Base-by-base conservation (phyloP, 306 rosid genomes). In the Fagus crenata region DNA sequence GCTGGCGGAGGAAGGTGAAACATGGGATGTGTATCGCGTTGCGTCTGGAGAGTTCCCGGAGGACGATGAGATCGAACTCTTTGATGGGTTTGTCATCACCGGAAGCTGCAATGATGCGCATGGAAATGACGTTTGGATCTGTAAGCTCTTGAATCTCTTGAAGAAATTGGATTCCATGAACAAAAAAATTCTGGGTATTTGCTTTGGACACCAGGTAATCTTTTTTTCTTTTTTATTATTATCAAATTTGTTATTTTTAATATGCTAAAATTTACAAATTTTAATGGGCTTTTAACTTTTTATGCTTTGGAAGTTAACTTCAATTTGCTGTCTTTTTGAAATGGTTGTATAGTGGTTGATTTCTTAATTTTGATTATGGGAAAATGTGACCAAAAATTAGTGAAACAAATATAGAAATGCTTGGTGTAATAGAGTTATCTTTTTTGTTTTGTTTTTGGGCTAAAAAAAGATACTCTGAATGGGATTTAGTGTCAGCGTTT, bases 101-200 rank as follows among this genome's bases (percentile, higher is more conserved):
- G 98, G 98, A 0, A 94, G 98, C 60, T 89, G 96, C 75, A 84
- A 87, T 56, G 98, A 94, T 32, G 98, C 98, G 1, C 89, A 94
- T 43, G 88, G 93, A 1, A 87, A 88, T 64, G 88, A 94, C 11
- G 82, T 87, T 40, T 94, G 98, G 98, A 90, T 94, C 85, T 90
- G 72, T 70, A 22, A 77, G 28, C 95, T 94, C 1, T 17, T 94
- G 13, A 2, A 22, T 12, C 75, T 94, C 28, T 60, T 94, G 13
- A 84, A 70, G 68, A 89, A 36, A 17, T 18, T 94, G n/a, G 75
- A 88, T 46, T 69, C 90, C 17, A 69, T 88, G 81, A 91, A 85
- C 77, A 94, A 85, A 28, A 94, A 83, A 1, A 81, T 92, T 35
- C 89, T 94, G 65, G 98, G 97, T 51, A 84, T 94, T 87, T 94